Base-by-base conservation (phyloP, 257 asterid genomes). In the Anisodus tanguticus region DNA sequence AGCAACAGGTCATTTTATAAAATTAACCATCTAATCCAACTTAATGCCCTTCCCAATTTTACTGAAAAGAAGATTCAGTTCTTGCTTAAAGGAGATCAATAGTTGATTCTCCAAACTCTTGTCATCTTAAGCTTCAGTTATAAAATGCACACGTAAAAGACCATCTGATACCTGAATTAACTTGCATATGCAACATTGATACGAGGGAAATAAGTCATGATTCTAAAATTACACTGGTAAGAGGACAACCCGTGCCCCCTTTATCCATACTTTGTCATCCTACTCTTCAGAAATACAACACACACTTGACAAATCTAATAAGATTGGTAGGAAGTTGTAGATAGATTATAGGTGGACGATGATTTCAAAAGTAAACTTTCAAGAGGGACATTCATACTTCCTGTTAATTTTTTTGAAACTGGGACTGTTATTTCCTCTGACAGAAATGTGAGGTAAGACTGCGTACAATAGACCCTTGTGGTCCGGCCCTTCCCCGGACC, bases 251-350 rank as follows among this genome's bases (percentile, higher is more conserved):
- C 59, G 6, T 51, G 45, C 51, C 22, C 63, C 62, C 39, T 51
- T 76, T 76, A 10, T 70, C 79, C 43, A 15, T 76, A 76, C 22
- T 12, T 76, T 76, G 63, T 76, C 81, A 51, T 76, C 62, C 53
- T 17, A 22, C 62, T 22, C 13, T 22, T 51, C 63, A 37, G 26
- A 6, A 68, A 39, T 51, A 76, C 45, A 22, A 39, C 3, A 3
- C 60, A 43, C 84, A 22, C 57, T 16, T 37, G 31, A 15, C 59
- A 76, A 51, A 76, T 51, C 8, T 12, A 19, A 12, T 26, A 49
- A 76, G 81, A 13, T 5, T 19, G 41, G 80, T 72, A 72, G n/a
- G 55, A 47, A 10, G 59, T 45, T 41, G 80, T 45, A 43, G 37
- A 5, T 59, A 60, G 19, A 41, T 26, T 55, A 26, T 80, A 22